Percentiles rank a stretch among this genome's conserved stretches.
These are phyloP conservation scores for Geosmithia morbida DNA, from an alignment of 2,329 filamentous ascomycete genomes.

Conservation along the genomic window DNA sequence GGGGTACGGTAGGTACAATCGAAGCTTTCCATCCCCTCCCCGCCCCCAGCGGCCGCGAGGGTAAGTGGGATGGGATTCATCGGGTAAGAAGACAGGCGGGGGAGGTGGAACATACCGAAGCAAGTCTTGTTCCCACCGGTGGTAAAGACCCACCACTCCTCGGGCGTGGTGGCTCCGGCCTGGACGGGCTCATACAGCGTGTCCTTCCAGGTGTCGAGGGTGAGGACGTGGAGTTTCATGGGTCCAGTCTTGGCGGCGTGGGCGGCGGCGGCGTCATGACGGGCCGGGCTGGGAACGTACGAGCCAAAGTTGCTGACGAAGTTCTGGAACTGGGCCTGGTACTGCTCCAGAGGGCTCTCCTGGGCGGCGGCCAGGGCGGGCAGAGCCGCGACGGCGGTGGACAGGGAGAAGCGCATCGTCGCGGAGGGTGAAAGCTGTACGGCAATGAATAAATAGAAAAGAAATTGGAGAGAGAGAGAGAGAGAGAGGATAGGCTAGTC, in stretches of 20 bases:
- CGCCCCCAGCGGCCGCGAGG: too few relatives aligned
- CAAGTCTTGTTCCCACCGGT: slow-evolving; percentile 70
- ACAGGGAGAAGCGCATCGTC: slow-evolving; percentile 44
- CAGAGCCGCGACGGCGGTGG: slow-evolving; percentile 35
- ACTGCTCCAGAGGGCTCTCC: slow-evolving; percentile 36
- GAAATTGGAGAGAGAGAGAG: background rate
- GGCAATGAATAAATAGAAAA: too few relatives aligned
- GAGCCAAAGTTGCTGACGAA: slow-evolving; percentile 46
- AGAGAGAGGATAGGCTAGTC: background rate
- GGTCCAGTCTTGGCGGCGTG: slow-evolving; percentile 22
- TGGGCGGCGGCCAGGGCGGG: slow-evolving; percentile 40
- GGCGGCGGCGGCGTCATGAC: slow-evolving; percentile 24
- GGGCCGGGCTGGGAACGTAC: slow-evolving; percentile 33
- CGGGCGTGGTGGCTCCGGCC: slow-evolving; percentile 43
- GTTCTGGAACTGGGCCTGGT: slow-evolving; percentile 48
- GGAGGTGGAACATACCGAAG: slow-evolving; percentile 32
- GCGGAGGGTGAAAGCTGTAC: background rate
- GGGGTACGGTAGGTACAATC: too few relatives aligned
- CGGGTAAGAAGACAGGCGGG: too few relatives aligned
- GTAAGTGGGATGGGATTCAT: too few relatives aligned
- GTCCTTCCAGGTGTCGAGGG: slow-evolving; percentile 56
- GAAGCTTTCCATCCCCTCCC: too few relatives aligned
- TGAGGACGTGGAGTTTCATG: slow-evolving; percentile 36
- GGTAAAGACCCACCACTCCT: slow-evolving; percentile 64
- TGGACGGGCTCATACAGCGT: slow-evolving; percentile 49